Evolutionary conservation across 495 filamentous ascomycete species (phyloP).

Genomic region (Choiromyces venosus): DNA sequence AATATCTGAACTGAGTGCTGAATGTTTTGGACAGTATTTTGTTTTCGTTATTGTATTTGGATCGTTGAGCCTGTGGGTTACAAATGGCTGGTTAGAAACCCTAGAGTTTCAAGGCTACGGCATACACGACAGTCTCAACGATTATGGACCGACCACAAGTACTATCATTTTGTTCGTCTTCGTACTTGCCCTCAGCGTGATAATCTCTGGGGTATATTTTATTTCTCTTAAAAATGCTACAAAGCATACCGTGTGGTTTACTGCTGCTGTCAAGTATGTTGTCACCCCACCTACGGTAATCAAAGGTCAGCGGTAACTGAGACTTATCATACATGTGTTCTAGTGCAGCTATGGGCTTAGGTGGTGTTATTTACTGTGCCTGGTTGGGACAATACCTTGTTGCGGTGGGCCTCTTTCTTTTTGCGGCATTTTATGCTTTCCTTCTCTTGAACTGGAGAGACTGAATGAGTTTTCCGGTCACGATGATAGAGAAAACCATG

Average conservation of each 20-base stretch:
- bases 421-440: conserved; percentile 72
- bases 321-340: conserved; percentile 1
- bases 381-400: conserved; percentile 67
- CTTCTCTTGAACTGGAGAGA: conserved; percentile 78
- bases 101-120: not conserved
- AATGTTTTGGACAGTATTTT: not conserved
- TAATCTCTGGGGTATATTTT: conserved; percentile 71
- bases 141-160: conserved; percentile 47
- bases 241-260: conserved; percentile 86
- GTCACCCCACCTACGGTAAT: not conserved
- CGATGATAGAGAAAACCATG: conserved; percentile 83
- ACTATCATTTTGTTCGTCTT: conserved; percentile 80
- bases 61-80: not conserved
- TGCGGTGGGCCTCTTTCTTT: conserved; percentile 78
- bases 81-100: not conserved
- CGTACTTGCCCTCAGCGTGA: conserved; percentile 63
- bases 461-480: conserved; percentile 78
- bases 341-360: conserved; percentile 59
- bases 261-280: conserved; percentile 57
- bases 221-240: conserved; percentile 72
- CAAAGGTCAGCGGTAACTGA: not conserved
- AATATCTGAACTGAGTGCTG: not conserved
- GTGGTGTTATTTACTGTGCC: conserved; percentile 62
- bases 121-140: not conserved
- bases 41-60: not conserved